Percentiles rank a stretch among this genome's conserved stretches.
Evolutionary conservation across 768 basidiomycete genomes (phyloP).

Genomic region (Serendipita sp.): DNA sequence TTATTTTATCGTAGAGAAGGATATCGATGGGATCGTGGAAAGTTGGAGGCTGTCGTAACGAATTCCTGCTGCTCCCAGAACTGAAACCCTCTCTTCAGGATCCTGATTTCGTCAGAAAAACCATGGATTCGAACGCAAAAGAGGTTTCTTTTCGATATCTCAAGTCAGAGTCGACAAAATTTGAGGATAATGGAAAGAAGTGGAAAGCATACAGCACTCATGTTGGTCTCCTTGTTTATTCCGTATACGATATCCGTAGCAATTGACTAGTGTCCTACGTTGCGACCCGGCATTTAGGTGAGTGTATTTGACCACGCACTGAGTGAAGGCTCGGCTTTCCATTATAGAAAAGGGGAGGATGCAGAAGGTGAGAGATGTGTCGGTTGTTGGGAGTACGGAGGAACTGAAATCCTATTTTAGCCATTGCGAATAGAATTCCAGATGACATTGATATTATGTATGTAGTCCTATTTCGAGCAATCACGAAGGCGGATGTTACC

Average conservation of each 20-base stretch:
- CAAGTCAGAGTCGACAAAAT: conserved; percentile 6
- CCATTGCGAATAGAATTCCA: not conserved
- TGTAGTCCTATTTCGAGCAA: not conserved
- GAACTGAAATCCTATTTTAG: not conserved
- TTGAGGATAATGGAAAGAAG: not conserved
- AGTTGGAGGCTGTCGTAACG: not conserved
- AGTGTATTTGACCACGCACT: too few relatives aligned
- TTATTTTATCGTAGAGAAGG: not conserved
- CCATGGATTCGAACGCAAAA: not conserved
- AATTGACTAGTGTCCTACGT: too few relatives aligned
- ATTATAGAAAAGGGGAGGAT: not conserved
- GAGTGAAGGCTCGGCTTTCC: not conserved
- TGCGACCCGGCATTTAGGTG: too few relatives aligned
- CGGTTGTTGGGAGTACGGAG: too few relatives aligned
- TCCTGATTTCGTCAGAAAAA: not conserved
- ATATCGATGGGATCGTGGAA: not conserved
- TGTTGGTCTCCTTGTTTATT: not conserved
- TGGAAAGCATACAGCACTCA: conserved; percentile 11
- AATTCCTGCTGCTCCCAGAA: too few relatives aligned
- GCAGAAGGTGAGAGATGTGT: not conserved
- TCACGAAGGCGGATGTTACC: not conserved
- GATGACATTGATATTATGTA: not conserved
- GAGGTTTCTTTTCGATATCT: conserved; percentile 7
- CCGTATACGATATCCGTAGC: too few relatives aligned
- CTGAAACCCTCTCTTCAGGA: conserved; percentile 1